Base-by-base conservation (phyloP, 179 eudicot species). In the Camellia oleifera region DNA sequence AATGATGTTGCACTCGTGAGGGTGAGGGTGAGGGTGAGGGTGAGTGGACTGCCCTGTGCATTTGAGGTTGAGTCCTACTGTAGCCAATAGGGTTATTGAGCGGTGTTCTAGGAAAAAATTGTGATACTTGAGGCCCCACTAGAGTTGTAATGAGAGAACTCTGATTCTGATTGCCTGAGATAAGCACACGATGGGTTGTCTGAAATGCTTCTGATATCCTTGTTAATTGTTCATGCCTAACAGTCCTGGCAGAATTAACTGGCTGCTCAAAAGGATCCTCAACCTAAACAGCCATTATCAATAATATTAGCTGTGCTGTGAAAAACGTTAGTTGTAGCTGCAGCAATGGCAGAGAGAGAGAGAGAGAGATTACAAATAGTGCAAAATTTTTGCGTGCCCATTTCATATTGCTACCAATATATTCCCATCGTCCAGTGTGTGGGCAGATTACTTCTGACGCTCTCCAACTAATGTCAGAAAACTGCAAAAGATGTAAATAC, bases 261-360 rank as follows among this genome's bases (percentile, higher is more conserved):
- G 98, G 95, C 83, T 91, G 98, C 86, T 95, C 98, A 79, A 93
- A 94, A 72, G 98, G 98, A 88, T 95, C 98, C 88, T 95, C 98
- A 73, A 93, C 88, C 98, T 94, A 80, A 14, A 23, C 20, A 77
- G 75, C 45, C 57, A 80, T 74, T 48, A 79, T 13, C 58, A 54
- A 66, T 45, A 54, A 76, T 23, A 56, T 77, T 40, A 81, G 79
- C 32, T 69, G 23, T 7, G 52, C 62, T 48, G 52, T 48, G 52
- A 48, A 48, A 48, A 48, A 48, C 4, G 52, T 48, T 48, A 48
- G 52, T 48, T 48, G 7, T 48, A 7, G 52, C 7, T 4, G 52
- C 8, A 9, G 4, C 3, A 32, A 7, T 4, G 12, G 46, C 7
- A 40, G 78, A 81, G 79, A 67, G 79, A 80, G 82, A 77, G 86